Evolutionary conservation across 108 stramenopile species (phyloP).

Genomic region (Skeletonema menzelii): DNA sequence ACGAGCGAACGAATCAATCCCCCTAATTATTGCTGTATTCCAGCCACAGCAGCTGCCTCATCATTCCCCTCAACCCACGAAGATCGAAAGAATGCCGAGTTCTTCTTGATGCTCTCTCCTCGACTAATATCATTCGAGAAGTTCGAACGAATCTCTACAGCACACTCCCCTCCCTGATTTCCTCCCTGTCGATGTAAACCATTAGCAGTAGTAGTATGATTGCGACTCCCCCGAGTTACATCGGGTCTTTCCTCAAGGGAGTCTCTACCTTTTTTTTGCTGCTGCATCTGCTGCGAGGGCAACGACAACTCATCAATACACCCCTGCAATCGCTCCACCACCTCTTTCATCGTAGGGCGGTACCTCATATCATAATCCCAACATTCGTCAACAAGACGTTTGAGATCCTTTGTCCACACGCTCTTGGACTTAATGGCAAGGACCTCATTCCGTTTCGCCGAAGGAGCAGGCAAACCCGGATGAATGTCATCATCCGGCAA

Average conservation of each 20-base stretch:
- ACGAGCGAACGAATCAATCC: not conserved
- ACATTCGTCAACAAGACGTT: conserved; percentile 1
- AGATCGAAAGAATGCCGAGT: not conserved
- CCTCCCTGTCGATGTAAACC: not conserved
- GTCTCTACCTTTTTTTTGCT: conserved; percentile 5
- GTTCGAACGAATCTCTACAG: not conserved
- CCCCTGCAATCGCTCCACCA: not conserved
- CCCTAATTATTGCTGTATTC: not conserved
- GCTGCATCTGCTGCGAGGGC: not conserved
- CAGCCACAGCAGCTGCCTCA: not conserved
- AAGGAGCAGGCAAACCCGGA: not conserved
- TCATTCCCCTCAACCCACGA: not conserved
- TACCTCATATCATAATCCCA: conserved; percentile 7
- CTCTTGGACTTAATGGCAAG: not conserved
- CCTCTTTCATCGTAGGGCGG: not conserved
- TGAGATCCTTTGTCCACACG: not conserved
- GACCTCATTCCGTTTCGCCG: not conserved
- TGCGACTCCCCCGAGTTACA: conserved; percentile 1
- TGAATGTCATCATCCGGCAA: not conserved
- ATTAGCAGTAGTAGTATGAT: not conserved
- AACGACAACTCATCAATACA: not conserved
- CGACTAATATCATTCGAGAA: not conserved
- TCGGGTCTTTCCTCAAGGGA: not conserved
- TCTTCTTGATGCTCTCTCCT: not conserved
- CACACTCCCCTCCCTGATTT: not conserved